A percentile compares a stretch with the other conserved stretches of the same genome.
Evolutionary conservation across 2,329 filamentous ascomycete genomes (phyloP).

Genomic region (Pseudocercospora pini-densiflorae): DNA sequence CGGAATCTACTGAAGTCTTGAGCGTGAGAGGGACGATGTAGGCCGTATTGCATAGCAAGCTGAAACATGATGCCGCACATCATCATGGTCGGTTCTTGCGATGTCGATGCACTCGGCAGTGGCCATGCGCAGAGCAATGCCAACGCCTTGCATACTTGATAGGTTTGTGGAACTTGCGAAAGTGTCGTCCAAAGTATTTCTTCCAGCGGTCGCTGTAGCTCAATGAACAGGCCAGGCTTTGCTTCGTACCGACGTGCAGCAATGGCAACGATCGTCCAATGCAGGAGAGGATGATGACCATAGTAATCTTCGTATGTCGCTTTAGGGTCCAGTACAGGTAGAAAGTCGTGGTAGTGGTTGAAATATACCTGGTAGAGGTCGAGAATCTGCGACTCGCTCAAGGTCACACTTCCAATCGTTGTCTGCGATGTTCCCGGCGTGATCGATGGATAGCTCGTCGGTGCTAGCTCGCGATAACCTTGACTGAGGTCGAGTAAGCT

Average conservation of each 20-base stretch:
- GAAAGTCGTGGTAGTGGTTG: slow-evolving; percentile 73
- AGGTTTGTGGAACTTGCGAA: slow-evolving; percentile 75
- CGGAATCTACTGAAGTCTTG: slow-evolving; percentile 78
- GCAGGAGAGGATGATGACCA: slow-evolving; percentile 77
- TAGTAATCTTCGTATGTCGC: slow-evolving; percentile 62
- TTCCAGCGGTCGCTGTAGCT: slow-evolving; percentile 68
- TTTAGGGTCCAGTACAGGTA: slow-evolving; percentile 73
- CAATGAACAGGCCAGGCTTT: slow-evolving; percentile 67
- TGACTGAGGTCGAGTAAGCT: slow-evolving; percentile 45
- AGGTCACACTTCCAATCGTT: slow-evolving; percentile 57
- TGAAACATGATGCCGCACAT: slow-evolving; percentile 86
- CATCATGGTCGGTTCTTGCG: slow-evolving; percentile 80
- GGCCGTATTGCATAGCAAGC: slow-evolving; percentile 79
- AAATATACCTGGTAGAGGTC: slow-evolving; percentile 77
- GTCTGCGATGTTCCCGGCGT: slow-evolving; percentile 62
- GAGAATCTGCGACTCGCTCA: slow-evolving; percentile 49
- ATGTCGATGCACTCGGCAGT: slow-evolving; percentile 78
- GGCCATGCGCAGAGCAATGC: slow-evolving; percentile 83
- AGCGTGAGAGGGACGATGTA: slow-evolving; percentile 79
- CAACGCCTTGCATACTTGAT: slow-evolving; percentile 80
- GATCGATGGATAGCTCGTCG: slow-evolving; percentile 53
- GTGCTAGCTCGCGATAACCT: slow-evolving; percentile 44
- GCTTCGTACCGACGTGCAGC: slow-evolving; percentile 71
- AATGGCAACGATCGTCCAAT: slow-evolving; percentile 81
- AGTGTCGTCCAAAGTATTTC: slow-evolving; percentile 78